phyloP scores from a whole-genome alignment of 805 yeast genomes.

The Yamadazyma sp. region DNA sequence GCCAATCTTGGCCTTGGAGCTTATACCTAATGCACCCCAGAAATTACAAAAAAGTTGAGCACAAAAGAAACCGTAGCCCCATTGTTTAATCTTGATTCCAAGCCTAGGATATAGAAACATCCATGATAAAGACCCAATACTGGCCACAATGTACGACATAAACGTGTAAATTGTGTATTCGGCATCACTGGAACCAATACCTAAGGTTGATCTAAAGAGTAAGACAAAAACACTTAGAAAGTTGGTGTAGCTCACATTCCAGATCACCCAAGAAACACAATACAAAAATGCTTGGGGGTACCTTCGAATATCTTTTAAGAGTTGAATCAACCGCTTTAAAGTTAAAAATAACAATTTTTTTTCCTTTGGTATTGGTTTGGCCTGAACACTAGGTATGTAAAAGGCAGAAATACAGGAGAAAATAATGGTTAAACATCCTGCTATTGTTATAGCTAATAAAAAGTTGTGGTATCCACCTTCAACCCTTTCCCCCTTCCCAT shows the following conservation, averaged over 20 bases:
- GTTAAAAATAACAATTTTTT: slow-evolving; percentile 25
- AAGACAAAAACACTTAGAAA: slow-evolving; percentile 36
- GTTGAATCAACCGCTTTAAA: slow-evolving; percentile 23
- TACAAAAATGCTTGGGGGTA: slow-evolving; percentile 36
- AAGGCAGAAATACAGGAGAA: slow-evolving; percentile 25
- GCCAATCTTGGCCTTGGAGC: slow-evolving; percentile 26
- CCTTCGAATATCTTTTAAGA: slow-evolving; percentile 24
- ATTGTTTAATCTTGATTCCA: slow-evolving; percentile 26
- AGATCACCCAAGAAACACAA: slow-evolving; percentile 42
- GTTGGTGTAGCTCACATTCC: slow-evolving; percentile 39
- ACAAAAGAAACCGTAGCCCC: slow-evolving; percentile 35
- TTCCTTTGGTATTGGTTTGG: slow-evolving; percentile 26
- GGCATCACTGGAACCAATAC: slow-evolving; percentile 36
- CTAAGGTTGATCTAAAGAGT: slow-evolving; percentile 40
- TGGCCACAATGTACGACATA: slow-evolving; percentile 34
- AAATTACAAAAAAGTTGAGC: slow-evolving; percentile 34
- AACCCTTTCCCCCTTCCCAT: slow-evolving; percentile 23
- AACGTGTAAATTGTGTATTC: slow-evolving; percentile 41
- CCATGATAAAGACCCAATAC: slow-evolving; percentile 37
- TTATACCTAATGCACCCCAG: slow-evolving; percentile 41
- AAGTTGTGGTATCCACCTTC: slow-evolving; percentile 32
- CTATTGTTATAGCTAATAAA: slow-evolving; percentile 38
- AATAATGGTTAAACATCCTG: slow-evolving; percentile 34
- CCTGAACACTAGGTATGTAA: slow-evolving; percentile 31
- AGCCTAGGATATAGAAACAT: slow-evolving; percentile 32